Evolutionary conservation across 805 yeast species (phyloP), one percentile per base, ranked within the genome.

Genomic region (Nakazawaea ambrosiae): DNA sequence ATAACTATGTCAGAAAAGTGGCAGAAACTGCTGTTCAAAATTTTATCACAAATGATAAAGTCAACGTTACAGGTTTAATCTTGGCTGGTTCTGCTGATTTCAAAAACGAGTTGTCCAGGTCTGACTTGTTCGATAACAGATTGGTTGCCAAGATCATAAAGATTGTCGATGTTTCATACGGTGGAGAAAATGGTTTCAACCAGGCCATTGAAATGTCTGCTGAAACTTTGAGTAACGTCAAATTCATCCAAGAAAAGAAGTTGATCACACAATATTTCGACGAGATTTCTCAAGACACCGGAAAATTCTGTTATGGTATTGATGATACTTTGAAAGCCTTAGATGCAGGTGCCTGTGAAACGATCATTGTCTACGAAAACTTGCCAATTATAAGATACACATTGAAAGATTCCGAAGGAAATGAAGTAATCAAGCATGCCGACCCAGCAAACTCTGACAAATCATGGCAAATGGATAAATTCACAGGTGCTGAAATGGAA

Each of bases 21-120:
- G 96, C 97, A 35, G 99, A 92, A 69, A 90, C 79, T 36, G 97
- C 98, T 5, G 97, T 92, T 25, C 98, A 92, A 63, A 86, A 86
- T 67, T 92, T 92, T 65, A 88, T 92, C 50, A 78, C 95, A n/a
- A 75, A 71, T 54, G 98, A 92, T 65, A 92, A 90, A 65, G 92
- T 87, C 45, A 89, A 83, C 56, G 96, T 87, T 42, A 82, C 85
- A 49, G 99, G 98, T 44, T 71, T 92, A 53, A 90, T 92, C 48
- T 73, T 92, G 55, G 99, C 98, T 27, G 99, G 99, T 78, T 83
- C 95, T 40, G 99, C 99, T 36, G 99, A 94, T 66, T 92, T 92
- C 77, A 92, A 92, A 67, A 92, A 81, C 45, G 98, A 90, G 65
- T 75, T 92, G 60, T 76, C 85, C 41, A 86, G 80, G 61, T 86